A percentile compares a stretch with the other conserved stretches of the same genome.
phyloP scores from a whole-genome alignment of 768 basidiomycete genomes.

The Lactifluus rugatus region DNA sequence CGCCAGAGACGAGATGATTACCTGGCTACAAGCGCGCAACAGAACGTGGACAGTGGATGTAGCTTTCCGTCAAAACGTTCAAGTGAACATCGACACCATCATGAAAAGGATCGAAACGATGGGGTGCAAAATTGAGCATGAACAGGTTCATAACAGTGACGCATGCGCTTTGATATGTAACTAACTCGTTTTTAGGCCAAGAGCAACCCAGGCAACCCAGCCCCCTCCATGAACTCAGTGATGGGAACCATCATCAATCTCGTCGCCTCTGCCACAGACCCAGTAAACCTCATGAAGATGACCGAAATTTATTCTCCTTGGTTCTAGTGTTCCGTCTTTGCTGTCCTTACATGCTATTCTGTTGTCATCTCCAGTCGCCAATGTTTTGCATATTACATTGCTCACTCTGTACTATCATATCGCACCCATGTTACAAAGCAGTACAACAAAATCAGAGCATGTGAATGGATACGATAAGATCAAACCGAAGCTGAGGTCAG shows the following conservation, averaged over 20 bases:
- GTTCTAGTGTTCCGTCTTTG: slow-evolving; percentile 41
- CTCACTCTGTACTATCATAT: slow-evolving; percentile 9
- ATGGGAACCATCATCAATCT: slow-evolving; percentile 75
- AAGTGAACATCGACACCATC: slow-evolving; percentile 54
- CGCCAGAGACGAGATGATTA: slow-evolving; percentile 83
- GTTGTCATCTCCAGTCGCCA: slow-evolving; percentile 5
- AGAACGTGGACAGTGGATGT: slow-evolving; percentile 50
- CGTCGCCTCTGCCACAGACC: slow-evolving; percentile 80
- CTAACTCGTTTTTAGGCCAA: slow-evolving; percentile 22
- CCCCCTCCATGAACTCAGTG: slow-evolving; percentile 41
- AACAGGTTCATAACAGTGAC: slow-evolving; percentile 43
- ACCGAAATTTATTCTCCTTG: slow-evolving; percentile 79
- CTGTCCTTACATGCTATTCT: slow-evolving; percentile 8
- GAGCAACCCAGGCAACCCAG: slow-evolving; percentile 28
- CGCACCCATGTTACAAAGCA: slow-evolving; percentile 12
- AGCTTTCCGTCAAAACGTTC: slow-evolving; percentile 45
- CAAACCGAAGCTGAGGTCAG: not conserved
- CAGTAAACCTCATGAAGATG: slow-evolving; percentile 76
- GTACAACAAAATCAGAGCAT: slow-evolving; percentile 12
- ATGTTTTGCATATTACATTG: slow-evolving; percentile 8
- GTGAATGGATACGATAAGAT: not conserved
- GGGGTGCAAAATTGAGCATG: slow-evolving; percentile 80
- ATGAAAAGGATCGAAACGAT: slow-evolving; percentile 74
- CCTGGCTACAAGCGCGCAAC: slow-evolving; percentile 54
- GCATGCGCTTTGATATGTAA: not conserved